These are phyloP conservation scores for maize (Zea mays) DNA, from an alignment of 176 grass and related monocot species.

Conservation along the genomic window DNA sequence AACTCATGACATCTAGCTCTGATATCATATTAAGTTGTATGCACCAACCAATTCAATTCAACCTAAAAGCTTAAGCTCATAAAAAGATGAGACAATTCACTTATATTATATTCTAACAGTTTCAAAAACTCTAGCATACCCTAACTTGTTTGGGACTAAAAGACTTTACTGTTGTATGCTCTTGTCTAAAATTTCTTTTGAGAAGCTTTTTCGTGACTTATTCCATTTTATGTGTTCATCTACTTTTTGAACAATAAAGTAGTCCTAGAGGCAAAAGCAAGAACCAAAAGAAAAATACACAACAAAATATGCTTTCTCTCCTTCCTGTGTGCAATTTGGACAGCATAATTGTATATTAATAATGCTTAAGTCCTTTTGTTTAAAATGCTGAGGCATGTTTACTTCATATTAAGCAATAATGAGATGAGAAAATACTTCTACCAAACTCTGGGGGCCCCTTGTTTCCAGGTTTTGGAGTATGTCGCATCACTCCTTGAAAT, in stretches of 20 bases:
- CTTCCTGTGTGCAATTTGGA: neutral
- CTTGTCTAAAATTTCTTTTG: conserved; percentile 16
- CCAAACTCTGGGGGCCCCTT: neutral
- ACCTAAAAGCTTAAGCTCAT: no score
- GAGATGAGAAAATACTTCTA: neutral
- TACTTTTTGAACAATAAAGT: neutral
- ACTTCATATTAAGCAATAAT: conserved; percentile 11
- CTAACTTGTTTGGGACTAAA: no score
- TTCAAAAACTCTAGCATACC: no score
- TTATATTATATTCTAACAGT: no score
- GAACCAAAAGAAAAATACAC: neutral
- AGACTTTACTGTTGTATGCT: neutral
- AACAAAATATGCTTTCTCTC: neutral
- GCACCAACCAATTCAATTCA: no score
- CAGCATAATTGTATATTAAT: neutral
- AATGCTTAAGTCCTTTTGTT: neutral
- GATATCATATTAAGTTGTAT: no score
- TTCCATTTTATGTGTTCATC: neutral
- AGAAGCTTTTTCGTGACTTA: neutral
- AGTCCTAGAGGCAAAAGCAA: neutral
- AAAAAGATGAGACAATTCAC: no score
- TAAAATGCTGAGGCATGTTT: conserved; percentile 15
- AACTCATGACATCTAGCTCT: no score
- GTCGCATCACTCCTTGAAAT: conserved; percentile 76
- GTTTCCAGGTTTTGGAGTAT: conserved; percentile 66